These are phyloP conservation scores for Microbotryum intermedium DNA, from an alignment of 1,284 basidiomycete species.

Conservation along the genomic window DNA sequence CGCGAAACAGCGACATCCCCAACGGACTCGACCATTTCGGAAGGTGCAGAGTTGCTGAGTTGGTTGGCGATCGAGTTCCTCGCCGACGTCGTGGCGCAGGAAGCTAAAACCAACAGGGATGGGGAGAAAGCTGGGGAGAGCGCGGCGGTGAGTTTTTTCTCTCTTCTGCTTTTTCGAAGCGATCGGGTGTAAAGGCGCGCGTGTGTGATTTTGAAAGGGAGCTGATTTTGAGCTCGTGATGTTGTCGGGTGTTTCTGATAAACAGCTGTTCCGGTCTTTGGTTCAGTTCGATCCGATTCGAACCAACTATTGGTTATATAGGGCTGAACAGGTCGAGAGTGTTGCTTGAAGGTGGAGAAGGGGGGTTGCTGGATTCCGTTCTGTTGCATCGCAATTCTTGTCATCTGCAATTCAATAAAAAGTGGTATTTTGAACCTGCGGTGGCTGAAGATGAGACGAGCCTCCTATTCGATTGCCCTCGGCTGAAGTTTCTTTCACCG, in stretches of 20 bases:
- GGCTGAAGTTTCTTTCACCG: no score
- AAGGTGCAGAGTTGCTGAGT: slow-evolving; percentile 55
- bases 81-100: slow-evolving; percentile 63
- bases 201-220: neutral
- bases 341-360: no score
- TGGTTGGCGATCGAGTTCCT: slow-evolving; percentile 76
- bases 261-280: slow-evolving; percentile 20
- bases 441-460: no score
- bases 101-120: slow-evolving; percentile 23
- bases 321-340: no score
- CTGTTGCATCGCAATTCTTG: no score
- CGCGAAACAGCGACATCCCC: slow-evolving; percentile 26
- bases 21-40: slow-evolving; percentile 36
- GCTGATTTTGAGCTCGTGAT: neutral
- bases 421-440: no score
- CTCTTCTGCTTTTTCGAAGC: neutral
- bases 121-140: slow-evolving; percentile 14
- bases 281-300: slow-evolving; percentile 28
- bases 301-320: slow-evolving; percentile 15
- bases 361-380: no score
- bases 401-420: no score
- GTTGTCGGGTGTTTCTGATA: neutral
- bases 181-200: neutral
- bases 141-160: slow-evolving; percentile 7
- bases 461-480: no score